Conservation (phyloP, 1,284 basidiomycete genomes). For the Cryptococcus sp. region DNA sequence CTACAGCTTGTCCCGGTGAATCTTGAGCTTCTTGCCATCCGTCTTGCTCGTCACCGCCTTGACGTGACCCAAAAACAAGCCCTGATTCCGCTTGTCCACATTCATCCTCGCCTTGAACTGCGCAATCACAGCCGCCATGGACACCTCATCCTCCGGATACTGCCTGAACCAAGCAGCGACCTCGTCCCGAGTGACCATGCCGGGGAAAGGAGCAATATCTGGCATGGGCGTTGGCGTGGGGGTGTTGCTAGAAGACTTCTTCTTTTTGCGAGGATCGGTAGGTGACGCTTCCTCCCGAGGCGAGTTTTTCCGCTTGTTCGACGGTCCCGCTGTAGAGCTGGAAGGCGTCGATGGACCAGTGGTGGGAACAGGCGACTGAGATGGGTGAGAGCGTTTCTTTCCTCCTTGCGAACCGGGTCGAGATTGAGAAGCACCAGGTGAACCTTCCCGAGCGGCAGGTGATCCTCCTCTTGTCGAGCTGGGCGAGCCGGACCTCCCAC, state of each 20-base stretch:
- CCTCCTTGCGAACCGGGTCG: too few relatives aligned
- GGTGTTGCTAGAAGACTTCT: conserved; percentile 47
- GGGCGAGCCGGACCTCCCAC: conserved; percentile 8
- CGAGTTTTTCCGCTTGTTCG: conserved; percentile 17
- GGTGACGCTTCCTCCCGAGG: conserved; percentile 7
- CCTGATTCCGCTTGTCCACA: conserved; percentile 22
- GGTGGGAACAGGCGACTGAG: conserved; percentile 13
- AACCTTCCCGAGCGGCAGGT: too few relatives aligned
- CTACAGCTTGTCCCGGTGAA: conserved; percentile 23
- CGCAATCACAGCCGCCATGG: conserved; percentile 24
- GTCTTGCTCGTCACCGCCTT: conserved; percentile 20
- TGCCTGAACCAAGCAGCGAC: conserved; percentile 32
- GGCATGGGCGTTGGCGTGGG: conserved; percentile 20
- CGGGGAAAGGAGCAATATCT: conserved; percentile 25
- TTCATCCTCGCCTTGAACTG: conserved; percentile 24
- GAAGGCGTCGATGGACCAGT: background rate
- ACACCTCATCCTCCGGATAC: conserved; percentile 12
- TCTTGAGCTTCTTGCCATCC: conserved; percentile 16
- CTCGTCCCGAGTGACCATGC: conserved; percentile 33
- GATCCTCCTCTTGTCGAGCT: too few relatives aligned
- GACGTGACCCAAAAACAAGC: conserved; percentile 26
- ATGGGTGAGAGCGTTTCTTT: conserved; percentile 8
- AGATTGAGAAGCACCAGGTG: too few relatives aligned
- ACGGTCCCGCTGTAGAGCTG: background rate
- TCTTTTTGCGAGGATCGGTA: conserved; percentile 41